Percentiles rank a stretch among this genome's conserved stretches.
phyloP scores from a whole-genome alignment of 768 basidiomycete species.

The Pulveroboletus sp. region DNA sequence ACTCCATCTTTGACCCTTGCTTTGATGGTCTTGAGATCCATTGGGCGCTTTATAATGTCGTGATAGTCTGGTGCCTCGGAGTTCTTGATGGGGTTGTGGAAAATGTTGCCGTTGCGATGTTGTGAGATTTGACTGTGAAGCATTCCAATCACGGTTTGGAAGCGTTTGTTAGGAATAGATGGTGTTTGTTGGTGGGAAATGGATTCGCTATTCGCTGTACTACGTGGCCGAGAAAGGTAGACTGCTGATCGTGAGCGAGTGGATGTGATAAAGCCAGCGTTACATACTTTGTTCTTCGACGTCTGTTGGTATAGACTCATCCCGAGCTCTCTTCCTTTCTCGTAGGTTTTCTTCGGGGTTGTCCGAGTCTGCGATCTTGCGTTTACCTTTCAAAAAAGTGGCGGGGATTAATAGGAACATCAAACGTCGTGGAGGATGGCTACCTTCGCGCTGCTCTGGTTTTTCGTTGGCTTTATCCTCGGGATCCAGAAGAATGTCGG shows the following conservation, averaged over 20 bases:
- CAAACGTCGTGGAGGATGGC: not conserved
- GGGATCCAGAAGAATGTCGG: conserved; percentile 5
- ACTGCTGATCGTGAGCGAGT: conserved; percentile 8
- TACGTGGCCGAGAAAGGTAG: conserved; percentile 16
- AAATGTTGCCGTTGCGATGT: conserved; percentile 85
- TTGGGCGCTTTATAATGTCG: conserved; percentile 89
- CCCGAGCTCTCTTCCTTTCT: conserved; percentile 28
- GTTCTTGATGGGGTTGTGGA: conserved; percentile 84
- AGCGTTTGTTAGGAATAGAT: conserved; percentile 52
- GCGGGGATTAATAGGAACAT: not conserved
- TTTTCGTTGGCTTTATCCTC: conserved; percentile 6
- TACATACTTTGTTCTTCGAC: conserved; percentile 43
- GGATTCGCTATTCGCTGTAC: conserved; percentile 14
- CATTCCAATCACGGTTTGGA: conserved; percentile 77
- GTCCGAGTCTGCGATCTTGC: conserved; percentile 23
- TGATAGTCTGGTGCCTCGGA: conserved; percentile 89
- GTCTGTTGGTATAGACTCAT: conserved; percentile 20
- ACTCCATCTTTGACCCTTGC: conserved; percentile 76
- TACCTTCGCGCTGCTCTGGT: conserved; percentile 22
- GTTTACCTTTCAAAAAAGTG: conserved; percentile 19
- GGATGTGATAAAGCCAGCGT: not conserved
- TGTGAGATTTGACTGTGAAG: conserved; percentile 78
- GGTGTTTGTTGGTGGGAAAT: conserved; percentile 16
- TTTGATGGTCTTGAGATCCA: conserved; percentile 94
- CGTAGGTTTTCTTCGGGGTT: conserved; percentile 19